Percentiles rank a stretch among this genome's conserved stretches.
phyloP scores from a whole-genome alignment of 2,329 filamentous ascomycete genomes.

The Phialophora verrucosa region DNA sequence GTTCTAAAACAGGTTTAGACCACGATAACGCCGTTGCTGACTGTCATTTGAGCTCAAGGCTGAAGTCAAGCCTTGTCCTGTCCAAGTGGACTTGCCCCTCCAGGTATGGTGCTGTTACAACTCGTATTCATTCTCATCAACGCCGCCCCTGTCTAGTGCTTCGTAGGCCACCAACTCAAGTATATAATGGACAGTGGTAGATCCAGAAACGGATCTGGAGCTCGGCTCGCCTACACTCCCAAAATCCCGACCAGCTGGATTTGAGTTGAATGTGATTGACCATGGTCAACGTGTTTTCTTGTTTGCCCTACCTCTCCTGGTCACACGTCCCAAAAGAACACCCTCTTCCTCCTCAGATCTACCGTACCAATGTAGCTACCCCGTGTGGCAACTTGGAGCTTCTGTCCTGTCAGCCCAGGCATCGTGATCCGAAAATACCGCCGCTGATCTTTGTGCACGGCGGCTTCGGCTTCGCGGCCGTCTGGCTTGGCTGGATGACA shows the following conservation, averaged over 20 bases:
- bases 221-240: not conserved
- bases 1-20: not conserved
- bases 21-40: not conserved
- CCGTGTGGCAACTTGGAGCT: not conserved
- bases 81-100: not conserved
- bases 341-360: not conserved
- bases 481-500: constrained; percentile 2
- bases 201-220: not conserved
- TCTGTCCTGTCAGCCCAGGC: not conserved
- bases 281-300: not conserved
- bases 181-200: not conserved
- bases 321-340: not conserved
- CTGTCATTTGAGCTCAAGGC: not conserved
- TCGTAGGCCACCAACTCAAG: not conserved
- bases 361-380: not conserved
- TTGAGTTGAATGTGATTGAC: not conserved
- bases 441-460: not conserved
- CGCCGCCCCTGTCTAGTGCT: not conserved
- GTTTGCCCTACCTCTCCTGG: constrained; percentile 3
- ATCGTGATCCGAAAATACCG: not conserved
- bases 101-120: not conserved
- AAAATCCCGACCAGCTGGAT: not conserved
- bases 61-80: constrained; percentile 1
- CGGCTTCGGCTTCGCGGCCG: not conserved
- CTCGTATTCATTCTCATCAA: not conserved